Base-by-base conservation (phyloP, 805 yeast species). In the Candida yuanshanica region DNA sequence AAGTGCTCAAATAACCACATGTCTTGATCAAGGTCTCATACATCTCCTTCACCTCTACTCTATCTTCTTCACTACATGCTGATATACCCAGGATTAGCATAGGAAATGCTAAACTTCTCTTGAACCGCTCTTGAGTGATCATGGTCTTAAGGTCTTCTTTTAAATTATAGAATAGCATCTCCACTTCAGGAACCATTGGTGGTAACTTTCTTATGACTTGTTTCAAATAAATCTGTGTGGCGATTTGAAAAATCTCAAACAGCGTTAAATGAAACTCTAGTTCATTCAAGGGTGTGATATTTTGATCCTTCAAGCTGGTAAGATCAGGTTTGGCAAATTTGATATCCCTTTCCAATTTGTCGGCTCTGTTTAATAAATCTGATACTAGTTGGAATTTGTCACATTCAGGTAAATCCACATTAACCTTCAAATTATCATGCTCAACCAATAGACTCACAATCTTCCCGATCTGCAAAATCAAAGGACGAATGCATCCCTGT, bases 231-330 rank as follows among this genome's bases (percentile, higher is more conserved):
- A 79, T 59, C 48, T 70, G 74, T 7, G 77, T 69, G 21, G 79
- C 66, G 11, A 77, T 50, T 56, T 79, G 83, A 48, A 70, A 75
- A 9, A 77, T 71, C 51, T 79, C 83, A 51, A 78, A 79, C 23
- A 77, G 52, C 0, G 83, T 77, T 35, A 79, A 59, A 53, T 79
- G 84, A 44, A 70, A 60, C 53, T 79, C 83, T 31, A 78, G 52
- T 37, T 79, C 82, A 16, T 62, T 60, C 14, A 32, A 13, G 5
- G 25, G 22, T n/a, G 23, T 17, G 8, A 14, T 14, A 5, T 22
- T 37, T 9, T 43, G 21, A 20, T 38, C 23, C 12, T 57, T 51
- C 31, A 77, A 53, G 37, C 72, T 68, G 9, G 52, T 48, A 18
- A 64, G 54, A 34, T 71, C 72, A 0, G 85, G 84, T 46, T 62